Conservation (phyloP, 345 rosid species). For the Populus nigra region DNA sequence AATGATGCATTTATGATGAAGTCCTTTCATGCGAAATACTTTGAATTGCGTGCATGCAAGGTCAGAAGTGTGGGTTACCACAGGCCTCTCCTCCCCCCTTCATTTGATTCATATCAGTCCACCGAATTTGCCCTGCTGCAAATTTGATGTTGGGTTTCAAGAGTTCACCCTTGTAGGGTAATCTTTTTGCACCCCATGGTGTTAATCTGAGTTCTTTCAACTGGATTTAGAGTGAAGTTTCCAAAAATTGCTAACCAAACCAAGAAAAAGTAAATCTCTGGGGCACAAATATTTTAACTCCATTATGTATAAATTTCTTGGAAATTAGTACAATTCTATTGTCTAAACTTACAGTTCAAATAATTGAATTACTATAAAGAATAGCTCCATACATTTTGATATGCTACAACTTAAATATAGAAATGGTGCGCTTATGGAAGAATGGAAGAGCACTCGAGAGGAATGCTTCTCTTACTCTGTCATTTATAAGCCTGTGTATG, state of each 20-base stretch:
- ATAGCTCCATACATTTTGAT: conserved; percentile 11
- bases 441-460: conserved; percentile 29
- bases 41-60: neutral
- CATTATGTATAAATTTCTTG: neutral
- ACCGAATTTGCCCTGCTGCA: neutral
- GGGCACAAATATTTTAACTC: neutral
- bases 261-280: neutral
- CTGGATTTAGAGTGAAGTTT: neutral
- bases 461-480: conserved; percentile 30
- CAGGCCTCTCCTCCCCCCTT: neutral
- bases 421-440: conserved; percentile 14
- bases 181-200: neutral
- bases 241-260: neutral
- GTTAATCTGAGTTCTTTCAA: neutral
- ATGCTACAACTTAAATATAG: conserved; percentile 3
- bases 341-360: neutral
- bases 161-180: neutral
- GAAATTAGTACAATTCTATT: neutral
- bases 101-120: neutral
- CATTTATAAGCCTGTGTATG: neutral
- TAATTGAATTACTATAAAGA: conserved; percentile 22
- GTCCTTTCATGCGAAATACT: neutral
- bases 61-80: neutral
- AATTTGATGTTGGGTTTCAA: neutral
- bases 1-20: neutral